These are phyloP conservation scores for Blakeslea trispora DNA, from an alignment of 371 early-diverging fungal genomes.

Conservation along the genomic window DNA sequence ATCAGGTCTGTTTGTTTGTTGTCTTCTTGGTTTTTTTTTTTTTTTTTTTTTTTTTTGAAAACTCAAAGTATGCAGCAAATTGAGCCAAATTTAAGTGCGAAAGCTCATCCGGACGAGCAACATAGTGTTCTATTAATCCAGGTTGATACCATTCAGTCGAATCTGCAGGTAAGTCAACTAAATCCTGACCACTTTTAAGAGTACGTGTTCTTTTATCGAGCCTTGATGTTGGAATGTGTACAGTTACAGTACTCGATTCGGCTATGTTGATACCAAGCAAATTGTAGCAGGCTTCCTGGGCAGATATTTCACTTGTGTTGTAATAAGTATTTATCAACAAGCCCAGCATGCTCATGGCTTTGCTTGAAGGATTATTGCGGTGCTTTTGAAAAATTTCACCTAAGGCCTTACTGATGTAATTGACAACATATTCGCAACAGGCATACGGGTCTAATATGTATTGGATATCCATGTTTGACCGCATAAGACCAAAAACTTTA, in stretches of 20 bases:
- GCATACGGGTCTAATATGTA: constrained; percentile 6
- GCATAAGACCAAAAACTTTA: not conserved
- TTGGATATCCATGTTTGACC: constrained; percentile 3
- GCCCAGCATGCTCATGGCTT: not conserved
- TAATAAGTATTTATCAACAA: not conserved
- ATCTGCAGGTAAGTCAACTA: not conserved
- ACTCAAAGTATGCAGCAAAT: not conserved
- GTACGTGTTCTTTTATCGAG: not conserved
- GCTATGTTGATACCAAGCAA: not conserved
- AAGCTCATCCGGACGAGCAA: not conserved
- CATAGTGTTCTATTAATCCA: not conserved
- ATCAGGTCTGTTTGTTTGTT: not conserved
- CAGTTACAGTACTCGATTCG: not conserved
- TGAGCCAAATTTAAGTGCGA: not conserved
- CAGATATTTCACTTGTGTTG: not conserved
- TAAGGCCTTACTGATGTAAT: not conserved
- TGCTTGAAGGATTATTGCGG: not conserved
- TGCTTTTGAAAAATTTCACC: not conserved
- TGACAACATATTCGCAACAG: not conserved
- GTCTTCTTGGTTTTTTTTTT: not conserved
- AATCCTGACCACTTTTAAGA: not conserved
- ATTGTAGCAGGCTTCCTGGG: not conserved
- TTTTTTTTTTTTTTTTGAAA: not conserved
- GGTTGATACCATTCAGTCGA: not conserved
- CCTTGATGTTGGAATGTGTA: not conserved